Conservation (phyloP, 2,329 filamentous ascomycete species). For the Sporothrix pallida region DNA sequence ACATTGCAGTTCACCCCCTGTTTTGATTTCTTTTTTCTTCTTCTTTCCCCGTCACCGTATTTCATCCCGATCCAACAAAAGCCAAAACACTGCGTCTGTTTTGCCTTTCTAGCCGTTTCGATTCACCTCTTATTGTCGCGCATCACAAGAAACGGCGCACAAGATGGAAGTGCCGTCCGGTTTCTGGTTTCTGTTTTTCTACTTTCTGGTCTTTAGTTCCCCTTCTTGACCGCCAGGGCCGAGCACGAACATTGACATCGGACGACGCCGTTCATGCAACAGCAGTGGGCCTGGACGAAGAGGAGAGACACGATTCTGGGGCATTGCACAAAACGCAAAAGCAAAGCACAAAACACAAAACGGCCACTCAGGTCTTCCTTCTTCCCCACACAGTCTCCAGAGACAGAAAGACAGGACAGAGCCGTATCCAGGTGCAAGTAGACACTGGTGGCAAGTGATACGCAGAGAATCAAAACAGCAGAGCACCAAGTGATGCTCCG, state of each 20-base stretch:
- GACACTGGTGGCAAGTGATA: not conserved
- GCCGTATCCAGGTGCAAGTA: not conserved
- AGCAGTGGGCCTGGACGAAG: too few species aligned
- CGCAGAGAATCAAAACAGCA: not conserved
- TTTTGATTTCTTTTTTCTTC: not conserved
- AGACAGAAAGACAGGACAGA: not conserved
- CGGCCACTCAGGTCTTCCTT: not conserved
- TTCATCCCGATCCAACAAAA: not conserved
- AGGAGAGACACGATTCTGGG: not conserved
- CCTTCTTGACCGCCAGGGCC: not conserved
- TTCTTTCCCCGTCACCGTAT: not conserved
- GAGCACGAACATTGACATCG: not conserved
- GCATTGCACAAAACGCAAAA: not conserved
- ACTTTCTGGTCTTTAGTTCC: too few species aligned
- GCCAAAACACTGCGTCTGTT: not conserved
- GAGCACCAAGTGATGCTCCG: not conserved
- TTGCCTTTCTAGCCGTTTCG: slow-evolving; percentile 8
- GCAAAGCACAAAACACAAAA: not conserved
- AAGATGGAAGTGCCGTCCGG: not conserved
- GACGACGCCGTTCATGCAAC: slow-evolving; percentile 15
- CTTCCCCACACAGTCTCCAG: not conserved
- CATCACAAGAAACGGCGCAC: not conserved
- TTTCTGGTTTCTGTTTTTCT: not conserved
- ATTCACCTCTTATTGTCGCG: not conserved
- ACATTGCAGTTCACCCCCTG: not conserved